Evolutionary conservation across 2,329 filamentous ascomycete genomes (phyloP), one percentile per base, ranked within the genome.

Genomic region (Fusarium albidum): DNA sequence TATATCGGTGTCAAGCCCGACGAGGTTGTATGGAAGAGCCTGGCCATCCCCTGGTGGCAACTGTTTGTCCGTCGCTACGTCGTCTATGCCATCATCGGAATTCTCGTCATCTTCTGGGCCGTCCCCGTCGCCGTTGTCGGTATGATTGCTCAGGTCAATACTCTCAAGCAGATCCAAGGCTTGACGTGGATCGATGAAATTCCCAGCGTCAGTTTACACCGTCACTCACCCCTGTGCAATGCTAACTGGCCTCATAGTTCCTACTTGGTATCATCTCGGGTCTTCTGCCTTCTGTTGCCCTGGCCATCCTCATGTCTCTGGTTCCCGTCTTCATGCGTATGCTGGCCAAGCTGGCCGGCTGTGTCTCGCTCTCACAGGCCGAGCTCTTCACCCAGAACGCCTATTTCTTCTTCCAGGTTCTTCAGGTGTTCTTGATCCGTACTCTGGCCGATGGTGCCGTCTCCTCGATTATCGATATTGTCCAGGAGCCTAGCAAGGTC

Each of bases 341-440:
- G 0, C 89, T 91, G 71, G 93, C 93, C 58, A 93, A 86, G 70
- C 73, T 90, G 29, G 83, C 90, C 29, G 95, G 95, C 52, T 88
- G 88, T 59, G 91, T 92, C 9, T 94, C 91, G 2, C 73, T 86
- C 14, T 89, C 92, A 2, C 84, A 88, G 8, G 86, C 95, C 12
- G 95, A 99, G 75, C 79, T 98, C 10, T 92, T 91, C 57, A 93
- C 91, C 0, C 92, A 98, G 71, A 96, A 95, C 70, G 89, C 87
- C 66, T 98, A 96, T 80, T 99, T 96, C 68, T 84, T 83, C 55
- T 96, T 96, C 78, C 91, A 95, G 73, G 84, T 98, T 37, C 79
- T 96, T n/a, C 93, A 98, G 72, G 91, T 96, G 29, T 98, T 98
- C 78, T 77, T 98, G 44, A 86, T 98, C 32, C 87, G 90, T 7